Evolutionary conservation across 257 asterid species (phyloP), one percentile per base, ranked within the genome.

Genomic region (Rubia yunnanensis): DNA sequence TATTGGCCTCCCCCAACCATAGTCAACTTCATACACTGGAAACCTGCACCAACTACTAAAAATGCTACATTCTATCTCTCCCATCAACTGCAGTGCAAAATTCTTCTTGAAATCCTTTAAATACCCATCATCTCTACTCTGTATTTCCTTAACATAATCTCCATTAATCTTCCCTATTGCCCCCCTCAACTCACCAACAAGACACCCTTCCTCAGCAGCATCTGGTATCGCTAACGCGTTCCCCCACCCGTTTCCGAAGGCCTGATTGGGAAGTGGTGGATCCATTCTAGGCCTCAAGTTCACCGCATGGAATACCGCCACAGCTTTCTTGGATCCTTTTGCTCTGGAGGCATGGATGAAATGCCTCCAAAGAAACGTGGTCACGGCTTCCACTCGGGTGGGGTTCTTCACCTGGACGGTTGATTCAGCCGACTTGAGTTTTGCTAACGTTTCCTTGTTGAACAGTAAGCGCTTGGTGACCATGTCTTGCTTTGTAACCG

Each of bases 41-140:
- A 83, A 80, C 28, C 81, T 70, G 52, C 77, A 72, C 86, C 82
- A 83, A 5, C 83, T 79, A 53, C 81, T 81, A 63, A 83, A 83
- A 36, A 44, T 22, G 60, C 71, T 71, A 2, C 28, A 17, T 41
- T 71, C 81, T 1, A 28, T 11, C 9, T 72, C 82, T 13, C 76
- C 76, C 27, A 60, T 66, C 0, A 26, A 26, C 11, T 46, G 26
- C 3, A 31, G 0, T n/a, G 66, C 79, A 8, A 10, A 50, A 1
- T 20, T 36, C 26, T 46, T 54, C 0, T 55, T 59, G 1, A 76
- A 7, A 41, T n/a, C 32, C 0, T 54, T 70, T 34, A 75, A n/a
- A 36, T 68, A 73, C 22, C 26, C 74, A 26, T 64, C 74, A 22
- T 60, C 70, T 7, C 69, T 70, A 1, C 13, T 53, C 28, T 65